Conservation (phyloP, 176 grass and related monocot genomes). For the Oryza nivara region DNA sequence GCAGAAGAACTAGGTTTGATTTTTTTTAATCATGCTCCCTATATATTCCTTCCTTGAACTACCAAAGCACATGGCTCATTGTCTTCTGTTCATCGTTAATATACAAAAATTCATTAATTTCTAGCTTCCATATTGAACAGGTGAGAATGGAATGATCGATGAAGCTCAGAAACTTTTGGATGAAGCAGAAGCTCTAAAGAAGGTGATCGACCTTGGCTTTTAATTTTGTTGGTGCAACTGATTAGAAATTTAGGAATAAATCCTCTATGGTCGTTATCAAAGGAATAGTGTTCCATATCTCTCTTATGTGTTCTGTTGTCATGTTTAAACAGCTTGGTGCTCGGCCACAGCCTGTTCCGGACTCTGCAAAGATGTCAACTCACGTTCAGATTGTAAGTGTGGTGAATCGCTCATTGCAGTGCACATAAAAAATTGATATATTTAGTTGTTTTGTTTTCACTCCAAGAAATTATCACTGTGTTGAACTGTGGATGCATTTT, state of each 20-base stretch:
- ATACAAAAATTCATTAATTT: constrained; percentile 18
- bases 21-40: constrained; percentile 23
- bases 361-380: constrained; percentile 74
- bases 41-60: constrained; percentile 25
- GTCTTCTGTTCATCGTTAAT: not conserved
- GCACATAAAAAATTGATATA: not conserved
- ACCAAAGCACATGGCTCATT: constrained; percentile 10
- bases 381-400: constrained; percentile 90
- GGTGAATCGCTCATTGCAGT: constrained; percentile 9
- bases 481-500: not conserved
- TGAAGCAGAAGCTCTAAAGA: constrained; percentile 96
- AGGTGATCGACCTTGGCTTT: constrained; percentile 48
- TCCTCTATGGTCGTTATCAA: constrained; percentile 31
- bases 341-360: constrained; percentile 58
- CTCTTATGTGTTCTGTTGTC: constrained; percentile 26
- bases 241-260: constrained; percentile 21
- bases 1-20: constrained; percentile 88
- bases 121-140: constrained; percentile 48
- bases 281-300: not conserved
- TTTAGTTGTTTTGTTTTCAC: not conserved
- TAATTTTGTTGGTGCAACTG: constrained; percentile 29
- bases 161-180: constrained; percentile 94
- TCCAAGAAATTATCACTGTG: not conserved
- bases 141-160: constrained; percentile 89
- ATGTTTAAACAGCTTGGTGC: constrained; percentile 59